Percentiles rank a stretch among this genome's conserved stretches.
Conservation (phyloP, 495 filamentous ascomycete species). For the Penicillium paradoxum region DNA sequence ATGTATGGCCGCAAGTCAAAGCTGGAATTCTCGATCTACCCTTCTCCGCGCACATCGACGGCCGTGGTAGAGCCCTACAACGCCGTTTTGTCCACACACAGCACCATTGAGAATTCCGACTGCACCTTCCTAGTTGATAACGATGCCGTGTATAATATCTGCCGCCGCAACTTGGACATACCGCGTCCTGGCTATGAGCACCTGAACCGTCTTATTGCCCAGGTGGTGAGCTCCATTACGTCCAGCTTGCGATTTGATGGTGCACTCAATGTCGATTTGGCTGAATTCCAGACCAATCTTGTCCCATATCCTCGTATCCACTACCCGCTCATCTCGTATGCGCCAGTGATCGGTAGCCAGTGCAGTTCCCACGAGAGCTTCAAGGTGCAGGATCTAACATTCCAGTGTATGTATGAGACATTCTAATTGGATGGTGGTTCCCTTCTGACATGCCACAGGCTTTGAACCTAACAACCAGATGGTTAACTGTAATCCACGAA, state of each 20-base stretch:
- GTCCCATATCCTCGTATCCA: constrained; percentile 90
- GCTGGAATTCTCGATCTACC: constrained; percentile 88
- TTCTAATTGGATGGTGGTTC: not conserved
- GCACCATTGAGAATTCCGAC: constrained; percentile 89
- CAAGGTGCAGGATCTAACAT: constrained; percentile 81
- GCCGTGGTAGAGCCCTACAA: constrained; percentile 94
- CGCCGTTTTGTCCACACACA: constrained; percentile 84
- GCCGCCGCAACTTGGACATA: constrained; percentile 82
- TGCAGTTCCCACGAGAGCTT: constrained; percentile 89
- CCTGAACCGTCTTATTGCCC: constrained; percentile 84
- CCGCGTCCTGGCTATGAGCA: constrained; percentile 83
- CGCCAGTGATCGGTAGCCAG: constrained; percentile 74
- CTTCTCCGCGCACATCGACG: constrained; percentile 77
- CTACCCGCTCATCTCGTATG: constrained; percentile 86
- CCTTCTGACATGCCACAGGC: constrained; percentile 37
- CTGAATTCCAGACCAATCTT: constrained; percentile 93
- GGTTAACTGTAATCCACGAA: constrained; percentile 88
- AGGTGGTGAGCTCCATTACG: constrained; percentile 89
- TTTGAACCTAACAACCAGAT: constrained; percentile 96
- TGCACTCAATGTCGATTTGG: constrained; percentile 86
- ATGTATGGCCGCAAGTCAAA: constrained; percentile 96
- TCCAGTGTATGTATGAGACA: constrained; percentile 60
- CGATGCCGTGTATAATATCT: constrained; percentile 91
- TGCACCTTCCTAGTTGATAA: constrained; percentile 93
- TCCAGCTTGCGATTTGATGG: constrained; percentile 87